These are phyloP conservation scores for Emergomyces pasteurianus DNA, from an alignment of 2,329 filamentous ascomycete genomes.

Conservation along the genomic window DNA sequence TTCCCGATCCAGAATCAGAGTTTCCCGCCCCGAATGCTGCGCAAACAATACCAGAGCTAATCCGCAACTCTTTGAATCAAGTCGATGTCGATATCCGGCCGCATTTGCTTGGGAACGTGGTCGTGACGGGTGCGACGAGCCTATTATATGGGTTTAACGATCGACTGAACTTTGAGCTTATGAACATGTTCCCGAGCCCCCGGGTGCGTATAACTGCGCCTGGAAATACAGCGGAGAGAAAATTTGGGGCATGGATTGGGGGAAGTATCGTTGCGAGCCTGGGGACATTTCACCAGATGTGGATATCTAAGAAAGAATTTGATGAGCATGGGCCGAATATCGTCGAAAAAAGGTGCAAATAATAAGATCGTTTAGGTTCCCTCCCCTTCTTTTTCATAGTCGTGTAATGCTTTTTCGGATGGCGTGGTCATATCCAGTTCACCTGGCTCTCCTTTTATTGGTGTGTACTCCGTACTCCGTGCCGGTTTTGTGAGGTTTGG, in stretches of 20 bases:
- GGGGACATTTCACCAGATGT: conserved; percentile 98
- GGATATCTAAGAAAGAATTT: conserved; percentile 96
- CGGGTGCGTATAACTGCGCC: conserved; percentile 82
- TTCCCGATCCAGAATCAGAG: conserved; percentile 36
- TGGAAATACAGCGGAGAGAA: conserved; percentile 73
- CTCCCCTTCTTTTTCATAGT: not conserved
- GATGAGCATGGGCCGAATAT: conserved; percentile 86
- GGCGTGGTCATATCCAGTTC: not conserved
- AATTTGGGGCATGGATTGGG: conserved; percentile 91
- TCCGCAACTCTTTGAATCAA: conserved; percentile 62
- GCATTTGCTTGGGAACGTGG: conserved; percentile 74
- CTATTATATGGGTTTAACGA: conserved; percentile 88
- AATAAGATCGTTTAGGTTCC: conserved; percentile 10
- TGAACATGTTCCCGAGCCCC: conserved; percentile 67
- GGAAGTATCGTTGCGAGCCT: conserved; percentile 90
- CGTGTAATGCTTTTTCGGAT: not conserved
- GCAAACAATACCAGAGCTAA: conserved; percentile 73
- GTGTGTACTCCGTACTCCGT: not conserved
- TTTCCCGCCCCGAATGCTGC: conserved; percentile 49
- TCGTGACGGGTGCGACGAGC: conserved; percentile 80
- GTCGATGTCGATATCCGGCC: conserved; percentile 84
- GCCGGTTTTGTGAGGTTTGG: too few relatives aligned
- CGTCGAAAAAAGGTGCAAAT: conserved; percentile 95
- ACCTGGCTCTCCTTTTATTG: not conserved
- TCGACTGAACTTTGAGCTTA: conserved; percentile 73